phyloP scores from a whole-genome alignment of 2,329 filamentous ascomycete genomes.

The Domatiomyces catenatus region DNA sequence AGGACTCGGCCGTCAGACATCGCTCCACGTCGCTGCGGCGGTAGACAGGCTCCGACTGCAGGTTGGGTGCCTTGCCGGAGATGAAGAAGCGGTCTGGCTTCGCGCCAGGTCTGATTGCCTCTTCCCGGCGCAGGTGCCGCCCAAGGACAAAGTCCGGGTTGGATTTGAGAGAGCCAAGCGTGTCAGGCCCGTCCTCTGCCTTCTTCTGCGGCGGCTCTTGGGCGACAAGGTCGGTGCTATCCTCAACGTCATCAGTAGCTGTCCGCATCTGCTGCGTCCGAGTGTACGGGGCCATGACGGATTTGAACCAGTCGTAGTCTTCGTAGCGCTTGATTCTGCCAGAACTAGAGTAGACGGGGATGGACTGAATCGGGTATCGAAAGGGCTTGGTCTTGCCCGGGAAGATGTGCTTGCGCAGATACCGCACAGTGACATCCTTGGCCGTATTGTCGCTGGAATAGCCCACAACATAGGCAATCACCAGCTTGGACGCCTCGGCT shows the following conservation, averaged over 20 bases:
- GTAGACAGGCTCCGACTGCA: constrained; percentile 67
- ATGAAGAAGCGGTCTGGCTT: constrained; percentile 59
- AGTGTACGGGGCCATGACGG: constrained; percentile 58
- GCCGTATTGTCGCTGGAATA: constrained; percentile 72
- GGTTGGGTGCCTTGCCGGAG: constrained; percentile 56
- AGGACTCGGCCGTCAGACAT: constrained; percentile 86
- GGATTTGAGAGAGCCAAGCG: constrained; percentile 73
- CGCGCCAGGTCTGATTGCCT: constrained; percentile 59
- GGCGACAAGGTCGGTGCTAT: constrained; percentile 59
- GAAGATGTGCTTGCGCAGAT: constrained; percentile 64
- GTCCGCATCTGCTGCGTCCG: constrained; percentile 42
- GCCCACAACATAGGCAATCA: constrained; percentile 77
- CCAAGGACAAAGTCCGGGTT: constrained; percentile 74
- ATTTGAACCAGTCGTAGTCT: constrained; percentile 76
- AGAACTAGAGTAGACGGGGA: constrained; percentile 60
- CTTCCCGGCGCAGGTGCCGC: constrained; percentile 77
- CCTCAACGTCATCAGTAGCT: constrained; percentile 62
- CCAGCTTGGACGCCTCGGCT: constrained; percentile 73
- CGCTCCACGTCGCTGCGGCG: constrained; percentile 61
- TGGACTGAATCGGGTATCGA: constrained; percentile 61
- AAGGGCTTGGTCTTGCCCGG: constrained; percentile 83
- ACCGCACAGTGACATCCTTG: constrained; percentile 88
- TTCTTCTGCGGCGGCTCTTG: constrained; percentile 58
- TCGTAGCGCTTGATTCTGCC: constrained; percentile 66
- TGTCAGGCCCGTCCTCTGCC: constrained; percentile 60